phyloP scores from a whole-genome alignment of 2,329 filamentous ascomycete genomes.

The Aspergillus sojae region DNA sequence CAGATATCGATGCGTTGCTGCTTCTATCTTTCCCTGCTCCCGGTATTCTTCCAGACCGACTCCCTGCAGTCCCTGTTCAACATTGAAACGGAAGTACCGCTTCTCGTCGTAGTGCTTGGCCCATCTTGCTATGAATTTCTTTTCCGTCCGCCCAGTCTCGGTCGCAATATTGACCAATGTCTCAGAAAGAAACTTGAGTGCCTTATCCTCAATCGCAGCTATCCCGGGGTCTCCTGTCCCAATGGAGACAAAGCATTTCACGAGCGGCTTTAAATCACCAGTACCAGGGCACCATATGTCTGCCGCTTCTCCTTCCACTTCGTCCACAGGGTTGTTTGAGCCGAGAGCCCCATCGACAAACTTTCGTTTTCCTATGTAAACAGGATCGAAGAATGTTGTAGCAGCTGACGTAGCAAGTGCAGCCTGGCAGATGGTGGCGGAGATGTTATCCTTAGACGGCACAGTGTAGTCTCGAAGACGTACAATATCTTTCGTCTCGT shows the following conservation, averaged over 20 bases:
- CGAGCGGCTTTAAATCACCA: background rate
- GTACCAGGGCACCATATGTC: background rate
- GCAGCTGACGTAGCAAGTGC: slow-evolving; percentile 49
- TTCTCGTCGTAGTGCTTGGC: background rate
- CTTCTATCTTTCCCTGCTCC: background rate
- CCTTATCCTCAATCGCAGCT: background rate
- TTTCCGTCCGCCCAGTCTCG: background rate
- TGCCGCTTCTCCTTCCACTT: background rate
- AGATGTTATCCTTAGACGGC: background rate
- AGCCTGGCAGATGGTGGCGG: slow-evolving; percentile 41
- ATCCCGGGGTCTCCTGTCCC: background rate
- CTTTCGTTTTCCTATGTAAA: slow-evolving; percentile 35
- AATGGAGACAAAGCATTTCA: background rate
- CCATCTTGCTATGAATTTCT: background rate
- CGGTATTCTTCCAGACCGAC: background rate
- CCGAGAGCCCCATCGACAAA: slow-evolving; percentile 50
- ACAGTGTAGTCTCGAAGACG: background rate
- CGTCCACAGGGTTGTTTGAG: slow-evolving; percentile 46
- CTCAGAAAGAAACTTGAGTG: background rate
- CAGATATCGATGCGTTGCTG: background rate
- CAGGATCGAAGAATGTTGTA: slow-evolving; percentile 42
- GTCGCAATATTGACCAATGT: background rate
- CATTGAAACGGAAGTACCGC: background rate
- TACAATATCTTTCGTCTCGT: background rate
- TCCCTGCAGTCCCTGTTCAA: background rate